phyloP scores from a whole-genome alignment of 2,329 filamentous ascomycete species.

The Mycogone perniciosa region DNA sequence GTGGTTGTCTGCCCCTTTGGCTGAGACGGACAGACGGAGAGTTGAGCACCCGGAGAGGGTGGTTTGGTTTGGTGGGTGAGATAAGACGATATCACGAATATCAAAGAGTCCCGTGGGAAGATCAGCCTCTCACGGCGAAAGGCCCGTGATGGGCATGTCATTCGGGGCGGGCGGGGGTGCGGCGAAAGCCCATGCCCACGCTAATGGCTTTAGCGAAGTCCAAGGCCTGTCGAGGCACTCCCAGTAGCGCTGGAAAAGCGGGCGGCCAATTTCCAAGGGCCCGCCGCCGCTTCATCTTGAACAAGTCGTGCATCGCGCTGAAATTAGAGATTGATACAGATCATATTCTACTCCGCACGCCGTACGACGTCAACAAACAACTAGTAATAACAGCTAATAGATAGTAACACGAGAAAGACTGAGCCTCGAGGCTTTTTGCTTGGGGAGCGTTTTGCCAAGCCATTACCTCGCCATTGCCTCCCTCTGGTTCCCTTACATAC shows the following conservation, averaged over 20 bases:
- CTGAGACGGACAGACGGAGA: neutral
- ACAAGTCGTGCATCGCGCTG: slow-evolving; percentile 4
- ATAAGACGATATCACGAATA: neutral
- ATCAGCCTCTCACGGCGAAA: slow-evolving; percentile 9
- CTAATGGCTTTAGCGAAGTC: slow-evolving; percentile 8
- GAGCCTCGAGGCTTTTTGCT: too few species aligned
- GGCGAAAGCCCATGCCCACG: slow-evolving; percentile 3
- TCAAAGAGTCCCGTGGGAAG: slow-evolving; percentile 9
- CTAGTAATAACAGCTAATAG: too few species aligned
- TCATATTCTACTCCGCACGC: too few species aligned
- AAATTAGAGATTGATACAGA: too few species aligned
- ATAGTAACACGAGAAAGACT: too few species aligned
- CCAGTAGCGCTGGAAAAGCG: slow-evolving; percentile 8
- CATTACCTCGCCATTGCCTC: too few species aligned
- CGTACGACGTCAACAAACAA: too few species aligned
- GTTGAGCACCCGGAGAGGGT: neutral
- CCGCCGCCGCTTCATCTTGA: slow-evolving; percentile 6
- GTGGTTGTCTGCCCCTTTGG: neutral
- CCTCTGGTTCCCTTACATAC: too few species aligned
- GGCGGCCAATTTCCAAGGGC: slow-evolving; percentile 12
- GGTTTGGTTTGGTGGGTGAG: neutral
- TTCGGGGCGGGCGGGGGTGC: slow-evolving; percentile 11
- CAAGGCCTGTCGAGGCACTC: neutral
- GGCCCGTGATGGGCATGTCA: slow-evolving; percentile 14
- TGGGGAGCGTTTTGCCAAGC: too few species aligned